Percentiles rank a stretch among this genome's conserved stretches.
phyloP scores from a whole-genome alignment of 2,329 filamentous ascomycete genomes.

The Neophaeococcomyces aloes region DNA sequence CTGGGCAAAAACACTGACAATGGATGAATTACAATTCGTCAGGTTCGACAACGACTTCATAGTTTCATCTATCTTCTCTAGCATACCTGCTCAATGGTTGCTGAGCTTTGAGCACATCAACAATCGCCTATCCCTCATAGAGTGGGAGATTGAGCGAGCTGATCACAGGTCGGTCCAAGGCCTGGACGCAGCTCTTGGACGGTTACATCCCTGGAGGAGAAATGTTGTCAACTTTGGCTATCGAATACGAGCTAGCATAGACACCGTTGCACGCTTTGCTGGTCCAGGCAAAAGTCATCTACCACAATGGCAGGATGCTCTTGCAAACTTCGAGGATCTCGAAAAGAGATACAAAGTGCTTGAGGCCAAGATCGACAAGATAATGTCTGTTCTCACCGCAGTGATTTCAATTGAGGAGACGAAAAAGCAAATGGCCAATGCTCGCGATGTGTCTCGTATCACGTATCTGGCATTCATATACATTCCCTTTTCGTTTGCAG shows the following conservation, averaged over 20 bases:
- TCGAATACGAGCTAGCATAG: constrained; percentile 1
- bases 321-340: constrained; percentile 1
- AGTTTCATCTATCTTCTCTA: not conserved
- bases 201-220: not conserved
- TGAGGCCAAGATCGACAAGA: constrained; percentile 3
- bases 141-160: constrained; percentile 1
- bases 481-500: not conserved
- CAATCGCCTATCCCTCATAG: not conserved
- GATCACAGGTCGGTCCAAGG: constrained; percentile 1
- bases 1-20: not conserved
- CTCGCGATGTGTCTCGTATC: not conserved
- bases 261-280: constrained; percentile 1
- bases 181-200: not conserved
- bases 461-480: constrained; percentile 1
- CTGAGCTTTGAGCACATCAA: constrained; percentile 1
- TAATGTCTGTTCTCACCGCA: constrained; percentile 3
- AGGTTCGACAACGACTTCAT: not conserved
- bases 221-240: constrained; percentile 3
- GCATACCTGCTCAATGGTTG: constrained; percentile 1
- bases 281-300: too few species aligned
- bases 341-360: constrained; percentile 4
- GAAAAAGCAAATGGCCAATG: constrained; percentile 4
- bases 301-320: not conserved
- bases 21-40: not conserved
- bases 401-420: constrained; percentile 1